Evolutionary conservation across 768 basidiomycete species (phyloP).

Genomic region (Phanerochaete carnosa): DNA sequence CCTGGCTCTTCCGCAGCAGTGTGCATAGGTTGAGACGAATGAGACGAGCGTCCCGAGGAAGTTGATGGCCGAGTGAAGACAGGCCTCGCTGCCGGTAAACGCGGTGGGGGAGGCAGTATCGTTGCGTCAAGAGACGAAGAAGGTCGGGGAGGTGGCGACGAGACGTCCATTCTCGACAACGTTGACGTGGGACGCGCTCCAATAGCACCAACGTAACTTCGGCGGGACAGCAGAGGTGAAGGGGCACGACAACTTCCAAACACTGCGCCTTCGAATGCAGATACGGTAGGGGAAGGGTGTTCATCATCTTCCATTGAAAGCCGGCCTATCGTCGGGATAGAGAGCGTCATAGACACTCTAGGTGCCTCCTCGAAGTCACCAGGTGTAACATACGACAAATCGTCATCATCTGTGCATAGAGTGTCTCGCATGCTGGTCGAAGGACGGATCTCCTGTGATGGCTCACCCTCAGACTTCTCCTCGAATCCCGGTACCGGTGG

Average conservation of each 20-base stretch:
- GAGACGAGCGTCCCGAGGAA: constrained; percentile 14
- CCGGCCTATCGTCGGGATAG: constrained; percentile 42
- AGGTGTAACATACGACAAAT: constrained; percentile 28
- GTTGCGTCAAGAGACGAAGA: constrained; percentile 58
- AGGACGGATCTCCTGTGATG: constrained; percentile 15
- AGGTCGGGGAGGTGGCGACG: constrained; percentile 59
- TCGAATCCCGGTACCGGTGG: background rate
- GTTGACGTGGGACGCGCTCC: constrained; percentile 18
- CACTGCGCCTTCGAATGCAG: constrained; percentile 72
- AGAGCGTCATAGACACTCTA: constrained; percentile 50
- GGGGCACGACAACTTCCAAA: constrained; percentile 28
- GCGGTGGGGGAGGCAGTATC: constrained; percentile 55
- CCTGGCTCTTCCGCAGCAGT: constrained; percentile 8
- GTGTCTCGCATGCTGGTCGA: constrained; percentile 18
- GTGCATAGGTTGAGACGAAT: constrained; percentile 6
- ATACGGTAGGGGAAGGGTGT: constrained; percentile 69
- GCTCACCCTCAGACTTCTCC: constrained; percentile 3
- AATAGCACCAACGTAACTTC: constrained; percentile 7
- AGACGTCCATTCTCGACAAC: constrained; percentile 18
- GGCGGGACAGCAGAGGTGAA: constrained; percentile 13
- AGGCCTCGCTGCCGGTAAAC: constrained; percentile 20
- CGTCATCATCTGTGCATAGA: constrained; percentile 34
- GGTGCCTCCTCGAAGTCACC: constrained; percentile 25
- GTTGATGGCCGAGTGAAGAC: constrained; percentile 20
- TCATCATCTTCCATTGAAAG: constrained; percentile 67